These are phyloP conservation scores for Ophiostoma sp. DNA, from an alignment of 2,329 filamentous ascomycete species.

Conservation along the genomic window DNA sequence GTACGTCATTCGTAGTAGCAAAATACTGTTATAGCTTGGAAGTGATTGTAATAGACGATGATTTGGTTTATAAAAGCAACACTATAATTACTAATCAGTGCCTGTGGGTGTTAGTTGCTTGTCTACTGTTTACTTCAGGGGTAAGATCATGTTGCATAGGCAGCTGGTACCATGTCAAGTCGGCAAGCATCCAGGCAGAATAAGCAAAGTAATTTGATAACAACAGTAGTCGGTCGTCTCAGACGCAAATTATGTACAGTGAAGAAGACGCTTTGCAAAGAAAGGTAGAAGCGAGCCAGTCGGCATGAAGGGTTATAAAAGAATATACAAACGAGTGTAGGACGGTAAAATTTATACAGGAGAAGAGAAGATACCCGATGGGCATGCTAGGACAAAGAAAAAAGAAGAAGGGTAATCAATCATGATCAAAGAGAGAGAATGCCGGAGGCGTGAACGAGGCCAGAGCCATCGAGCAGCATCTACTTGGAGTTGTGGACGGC, in stretches of 20 bases:
- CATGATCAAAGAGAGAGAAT: too few relatives aligned
- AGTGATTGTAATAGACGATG: too few relatives aligned
- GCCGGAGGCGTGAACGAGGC: background rate
- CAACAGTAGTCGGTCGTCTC: background rate
- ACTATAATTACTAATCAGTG: background rate
- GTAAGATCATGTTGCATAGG: background rate
- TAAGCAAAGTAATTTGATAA: too few relatives aligned
- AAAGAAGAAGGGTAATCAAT: background rate
- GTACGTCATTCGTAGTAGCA: too few relatives aligned
- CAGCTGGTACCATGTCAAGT: too few relatives aligned
- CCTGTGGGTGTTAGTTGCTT: background rate
- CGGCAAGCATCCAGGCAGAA: too few relatives aligned
- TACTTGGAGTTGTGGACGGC: slow-evolving; percentile 34
- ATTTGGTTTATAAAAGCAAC: too few relatives aligned
- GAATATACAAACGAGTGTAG: background rate
- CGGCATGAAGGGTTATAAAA: slow-evolving; percentile 2
- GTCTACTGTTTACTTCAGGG: background rate
- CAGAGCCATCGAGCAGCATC: background rate
- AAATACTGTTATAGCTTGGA: too few relatives aligned
- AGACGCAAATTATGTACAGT: background rate
- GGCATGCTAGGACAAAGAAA: too few relatives aligned
- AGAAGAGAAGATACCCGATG: background rate
- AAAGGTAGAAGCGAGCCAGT: background rate
- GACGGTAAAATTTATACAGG: slow-evolving; percentile 11
- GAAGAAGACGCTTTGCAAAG: background rate